Conservation (phyloP, 257 asterid species). For the Linaria vulgaris region DNA sequence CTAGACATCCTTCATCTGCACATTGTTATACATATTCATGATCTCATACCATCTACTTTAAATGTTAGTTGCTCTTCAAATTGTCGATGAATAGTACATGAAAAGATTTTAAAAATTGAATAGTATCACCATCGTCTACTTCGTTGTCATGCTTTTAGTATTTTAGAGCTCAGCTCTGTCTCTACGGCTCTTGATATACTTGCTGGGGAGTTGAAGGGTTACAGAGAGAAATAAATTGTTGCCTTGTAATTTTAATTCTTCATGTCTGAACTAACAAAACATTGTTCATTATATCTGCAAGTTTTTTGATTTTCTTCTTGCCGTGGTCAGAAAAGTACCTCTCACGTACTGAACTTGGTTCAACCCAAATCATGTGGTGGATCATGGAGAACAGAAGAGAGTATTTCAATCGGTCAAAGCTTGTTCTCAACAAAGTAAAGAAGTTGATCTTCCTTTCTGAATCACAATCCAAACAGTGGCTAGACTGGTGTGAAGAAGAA, state of each 20-base stretch:
- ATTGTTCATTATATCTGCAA: constrained; percentile 21
- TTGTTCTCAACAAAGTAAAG: constrained; percentile 72
- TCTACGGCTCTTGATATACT: neutral
- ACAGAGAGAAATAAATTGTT: no score
- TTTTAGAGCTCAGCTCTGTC: neutral
- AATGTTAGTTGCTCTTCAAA: no score
- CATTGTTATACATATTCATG: neutral
- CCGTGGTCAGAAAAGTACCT: constrained; percentile 68
- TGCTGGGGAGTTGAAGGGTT: no score
- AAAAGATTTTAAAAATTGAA: constrained; percentile 1
- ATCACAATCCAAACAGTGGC: constrained; percentile 82
- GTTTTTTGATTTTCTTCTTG: neutral
- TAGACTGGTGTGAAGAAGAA: constrained; percentile 90
- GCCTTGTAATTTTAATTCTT: no score
- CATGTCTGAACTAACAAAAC: constrained; percentile 1
- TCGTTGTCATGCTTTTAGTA: neutral
- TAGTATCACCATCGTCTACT: neutral
- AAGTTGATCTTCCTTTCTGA: constrained; percentile 84
- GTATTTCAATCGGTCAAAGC: constrained; percentile 84
- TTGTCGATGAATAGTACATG: neutral
- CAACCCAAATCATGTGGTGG: constrained; percentile 97
- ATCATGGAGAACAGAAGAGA: constrained; percentile 97
- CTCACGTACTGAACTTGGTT: constrained; percentile 81
- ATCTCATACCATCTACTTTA: no score
- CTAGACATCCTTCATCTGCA: neutral